These are phyloP conservation scores for Clarireedia monteithiana DNA, from an alignment of 2,329 filamentous ascomycete species.

Conservation along the genomic window DNA sequence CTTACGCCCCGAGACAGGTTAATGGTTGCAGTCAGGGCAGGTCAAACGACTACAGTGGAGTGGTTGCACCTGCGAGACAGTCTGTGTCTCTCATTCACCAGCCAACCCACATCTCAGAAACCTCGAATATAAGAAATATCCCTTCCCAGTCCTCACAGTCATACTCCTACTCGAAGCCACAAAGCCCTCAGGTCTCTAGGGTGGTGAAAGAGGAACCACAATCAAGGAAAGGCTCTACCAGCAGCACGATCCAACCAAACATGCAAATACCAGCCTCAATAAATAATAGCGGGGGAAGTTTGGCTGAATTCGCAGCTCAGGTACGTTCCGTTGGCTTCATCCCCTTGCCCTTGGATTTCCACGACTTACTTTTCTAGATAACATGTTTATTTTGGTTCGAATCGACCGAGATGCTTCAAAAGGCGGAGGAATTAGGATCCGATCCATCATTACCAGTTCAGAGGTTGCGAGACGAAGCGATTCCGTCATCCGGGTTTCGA, in stretches of 20 bases:
- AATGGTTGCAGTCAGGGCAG: not conserved
- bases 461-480: slow-evolving; percentile 61
- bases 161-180: slow-evolving; percentile 11
- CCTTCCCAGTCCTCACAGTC: slow-evolving; percentile 9
- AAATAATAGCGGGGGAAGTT: slow-evolving; percentile 63
- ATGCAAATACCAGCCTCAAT: slow-evolving; percentile 71
- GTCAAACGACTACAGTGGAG: not conserved
- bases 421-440: slow-evolving; percentile 50
- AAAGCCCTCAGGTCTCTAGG: slow-evolving; percentile 17
- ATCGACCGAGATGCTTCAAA: slow-evolving; percentile 67
- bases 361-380: slow-evolving; percentile 48
- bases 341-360: not conserved
- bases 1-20: slow-evolving; percentile 11
- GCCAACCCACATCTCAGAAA: slow-evolving; percentile 8
- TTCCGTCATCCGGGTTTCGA: slow-evolving; percentile 71
- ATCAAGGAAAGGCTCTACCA: slow-evolving; percentile 18
- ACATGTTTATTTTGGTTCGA: slow-evolving; percentile 99
- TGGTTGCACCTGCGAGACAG: slow-evolving; percentile 9
- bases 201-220: slow-evolving; percentile 9
- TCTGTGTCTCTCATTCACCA: slow-evolving; percentile 16
- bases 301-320: slow-evolving; percentile 79
- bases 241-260: slow-evolving; percentile 22
- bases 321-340: slow-evolving; percentile 37
- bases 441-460: slow-evolving; percentile 36
- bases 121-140: slow-evolving; percentile 24